These are phyloP conservation scores for Themeda triandra DNA, from an alignment of 176 grass and related monocot genomes.

Conservation along the genomic window DNA sequence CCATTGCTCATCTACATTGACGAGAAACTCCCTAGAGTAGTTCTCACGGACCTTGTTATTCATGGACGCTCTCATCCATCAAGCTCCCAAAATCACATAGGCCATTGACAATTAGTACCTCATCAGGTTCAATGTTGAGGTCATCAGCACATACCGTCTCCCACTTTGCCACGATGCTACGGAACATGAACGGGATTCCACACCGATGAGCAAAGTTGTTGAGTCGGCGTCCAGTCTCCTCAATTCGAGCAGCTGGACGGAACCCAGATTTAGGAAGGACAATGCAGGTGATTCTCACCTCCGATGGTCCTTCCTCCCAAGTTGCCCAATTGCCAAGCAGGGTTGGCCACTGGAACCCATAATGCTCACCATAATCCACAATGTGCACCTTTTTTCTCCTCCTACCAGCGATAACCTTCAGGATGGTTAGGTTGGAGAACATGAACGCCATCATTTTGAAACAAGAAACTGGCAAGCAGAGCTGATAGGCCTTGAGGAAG, in stretches of 20 bases:
- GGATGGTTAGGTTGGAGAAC: conserved; percentile 24
- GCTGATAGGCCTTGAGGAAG: conserved; percentile 26
- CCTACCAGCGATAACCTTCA: not conserved
- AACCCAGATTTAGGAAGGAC: conserved; percentile 26
- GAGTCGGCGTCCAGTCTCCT: conserved; percentile 17
- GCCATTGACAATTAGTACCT: conserved; percentile 32
- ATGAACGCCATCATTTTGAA: not conserved
- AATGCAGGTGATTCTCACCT: conserved; percentile 41
- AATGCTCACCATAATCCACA: not conserved
- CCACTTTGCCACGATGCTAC: conserved; percentile 11
- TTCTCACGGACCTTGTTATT: too few species aligned
- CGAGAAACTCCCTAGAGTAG: too few species aligned
- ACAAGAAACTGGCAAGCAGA: conserved; percentile 20
- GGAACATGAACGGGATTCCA: conserved; percentile 41
- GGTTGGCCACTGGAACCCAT: conserved; percentile 42
- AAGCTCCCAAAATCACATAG: conserved; percentile 1
- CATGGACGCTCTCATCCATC: conserved; percentile 10
- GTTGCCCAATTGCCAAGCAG: not conserved
- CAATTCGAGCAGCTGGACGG: conserved; percentile 12
- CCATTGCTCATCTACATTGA: too few species aligned
- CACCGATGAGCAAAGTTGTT: not conserved
- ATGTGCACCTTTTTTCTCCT: not conserved
- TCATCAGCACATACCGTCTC: conserved; percentile 16
- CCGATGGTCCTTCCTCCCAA: conserved; percentile 26
- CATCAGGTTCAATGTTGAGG: not conserved